A percentile compares a stretch with the other conserved stretches of the same genome.
These are phyloP conservation scores for Malus asiatica DNA, from an alignment of 306 rosid genomes.

Conservation along the genomic window DNA sequence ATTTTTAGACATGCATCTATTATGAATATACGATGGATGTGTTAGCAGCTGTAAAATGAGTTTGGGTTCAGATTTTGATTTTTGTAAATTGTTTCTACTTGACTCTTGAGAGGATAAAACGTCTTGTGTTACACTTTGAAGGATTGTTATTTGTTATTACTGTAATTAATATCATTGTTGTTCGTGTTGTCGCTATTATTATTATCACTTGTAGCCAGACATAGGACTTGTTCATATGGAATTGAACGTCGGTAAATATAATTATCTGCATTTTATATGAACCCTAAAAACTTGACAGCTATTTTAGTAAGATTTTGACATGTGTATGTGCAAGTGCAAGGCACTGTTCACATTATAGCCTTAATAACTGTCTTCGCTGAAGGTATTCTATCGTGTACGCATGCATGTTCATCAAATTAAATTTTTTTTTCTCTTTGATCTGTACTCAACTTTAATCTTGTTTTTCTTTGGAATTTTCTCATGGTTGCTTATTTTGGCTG, in stretches of 20 bases:
- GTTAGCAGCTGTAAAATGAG: not conserved
- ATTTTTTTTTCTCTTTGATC: not conserved
- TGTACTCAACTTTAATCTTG: not conserved
- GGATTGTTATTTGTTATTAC: not conserved
- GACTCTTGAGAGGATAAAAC: not conserved
- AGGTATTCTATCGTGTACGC: not conserved
- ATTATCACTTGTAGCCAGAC: no score
- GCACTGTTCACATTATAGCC: not conserved
- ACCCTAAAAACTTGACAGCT: not conserved
- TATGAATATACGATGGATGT: not conserved
- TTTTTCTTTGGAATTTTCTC: not conserved
- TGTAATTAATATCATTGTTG: not conserved
- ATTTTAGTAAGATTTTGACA: not conserved
- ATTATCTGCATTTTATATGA: not conserved
- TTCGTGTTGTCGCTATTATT: no score
- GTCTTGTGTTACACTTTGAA: not conserved
- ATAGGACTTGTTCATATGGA: not conserved
- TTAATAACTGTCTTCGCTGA: not conserved
- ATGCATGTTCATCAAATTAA: not conserved
- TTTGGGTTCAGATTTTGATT: not conserved
- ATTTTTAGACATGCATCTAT: not conserved
- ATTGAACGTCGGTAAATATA: no score
- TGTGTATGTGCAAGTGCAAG: no score
- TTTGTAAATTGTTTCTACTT: not conserved
- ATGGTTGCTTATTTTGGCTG: not conserved